phyloP scores from a whole-genome alignment of 176 grass and related monocot genomes.

The Metroxylon sagu region DNA sequence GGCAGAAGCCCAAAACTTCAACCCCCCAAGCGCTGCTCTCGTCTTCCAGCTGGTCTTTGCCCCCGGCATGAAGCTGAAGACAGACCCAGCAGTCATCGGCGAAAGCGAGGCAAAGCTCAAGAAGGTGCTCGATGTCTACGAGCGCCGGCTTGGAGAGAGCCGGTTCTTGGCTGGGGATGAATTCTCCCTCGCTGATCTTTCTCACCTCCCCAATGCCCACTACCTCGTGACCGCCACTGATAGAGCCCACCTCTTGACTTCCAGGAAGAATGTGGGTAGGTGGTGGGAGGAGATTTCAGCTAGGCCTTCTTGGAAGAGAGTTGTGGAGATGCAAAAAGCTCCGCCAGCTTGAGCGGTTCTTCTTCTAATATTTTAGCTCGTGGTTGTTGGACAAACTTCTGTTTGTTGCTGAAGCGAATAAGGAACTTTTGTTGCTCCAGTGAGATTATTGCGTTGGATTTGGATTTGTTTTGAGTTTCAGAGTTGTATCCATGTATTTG shows the following conservation, averaged over 20 bases:
- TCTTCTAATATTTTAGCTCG: no score
- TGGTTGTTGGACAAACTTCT: not conserved
- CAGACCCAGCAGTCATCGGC: conserved; percentile 50
- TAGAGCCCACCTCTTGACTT: conserved; percentile 37
- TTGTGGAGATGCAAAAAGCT: conserved; percentile 47
- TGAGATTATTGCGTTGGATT: no score
- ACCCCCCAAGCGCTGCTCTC: conserved; percentile 52
- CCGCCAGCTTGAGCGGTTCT: conserved; percentile 8
- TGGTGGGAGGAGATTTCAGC: conserved; percentile 80
- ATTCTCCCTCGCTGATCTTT: conserved; percentile 74
- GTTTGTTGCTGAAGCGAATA: no score
- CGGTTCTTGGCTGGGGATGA: conserved; percentile 66
- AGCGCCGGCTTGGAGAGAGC: conserved; percentile 49
- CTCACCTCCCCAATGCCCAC: conserved; percentile 69
- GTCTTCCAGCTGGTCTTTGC: conserved; percentile 73
- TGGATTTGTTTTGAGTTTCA: no score
- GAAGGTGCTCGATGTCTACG: conserved; percentile 86
- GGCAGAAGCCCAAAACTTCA: conserved; percentile 72
- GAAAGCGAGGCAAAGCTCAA: conserved; percentile 58
- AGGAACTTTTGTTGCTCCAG: no score
- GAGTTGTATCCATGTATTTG: no score
- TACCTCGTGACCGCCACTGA: conserved; percentile 34
- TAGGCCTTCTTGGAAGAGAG: conserved; percentile 63
- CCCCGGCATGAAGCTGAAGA: conserved; percentile 42
- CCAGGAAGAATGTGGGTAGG: conserved; percentile 63